These are phyloP conservation scores for Plasmodium vivax DNA, from an alignment of 169 alveolate species.

Conservation along the genomic window DNA sequence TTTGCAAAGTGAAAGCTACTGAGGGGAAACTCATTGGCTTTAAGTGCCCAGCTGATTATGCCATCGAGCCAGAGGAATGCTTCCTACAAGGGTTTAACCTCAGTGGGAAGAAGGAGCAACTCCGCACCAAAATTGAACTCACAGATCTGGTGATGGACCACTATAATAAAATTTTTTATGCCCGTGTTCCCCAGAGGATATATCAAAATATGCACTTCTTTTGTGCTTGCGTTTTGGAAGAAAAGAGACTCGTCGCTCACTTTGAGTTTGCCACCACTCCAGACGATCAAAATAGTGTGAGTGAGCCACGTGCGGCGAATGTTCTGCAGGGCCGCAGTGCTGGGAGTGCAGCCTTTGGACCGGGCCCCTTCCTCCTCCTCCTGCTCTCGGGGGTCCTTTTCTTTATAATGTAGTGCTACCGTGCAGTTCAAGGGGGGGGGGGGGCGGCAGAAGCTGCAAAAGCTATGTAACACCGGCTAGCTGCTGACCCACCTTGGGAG, in stretches of 20 bases:
- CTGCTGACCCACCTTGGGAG: too few species aligned
- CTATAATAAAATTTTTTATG: conserved; percentile 17
- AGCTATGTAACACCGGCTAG: too few species aligned
- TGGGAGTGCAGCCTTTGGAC: background rate
- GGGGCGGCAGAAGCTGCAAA: too few species aligned
- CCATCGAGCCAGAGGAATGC: conserved; percentile 49
- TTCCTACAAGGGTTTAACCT: conserved; percentile 33
- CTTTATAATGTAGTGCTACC: background rate
- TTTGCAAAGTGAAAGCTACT: background rate
- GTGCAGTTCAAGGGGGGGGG: background rate
- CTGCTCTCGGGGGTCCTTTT: background rate
- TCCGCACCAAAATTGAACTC: background rate
- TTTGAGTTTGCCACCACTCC: background rate
- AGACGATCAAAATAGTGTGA: background rate
- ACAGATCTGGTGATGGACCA: conserved; percentile 20
- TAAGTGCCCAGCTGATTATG: conserved; percentile 27
- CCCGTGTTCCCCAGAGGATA: conserved; percentile 1
- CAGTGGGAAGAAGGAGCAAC: conserved; percentile 1
- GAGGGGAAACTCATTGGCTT: conserved; percentile 31
- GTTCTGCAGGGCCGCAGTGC: background rate
- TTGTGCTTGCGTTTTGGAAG: conserved; percentile 20
- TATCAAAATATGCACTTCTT: background rate
- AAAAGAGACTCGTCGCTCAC: background rate
- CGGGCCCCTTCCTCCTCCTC: background rate
- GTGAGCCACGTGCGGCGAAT: background rate